phyloP scores from a whole-genome alignment of 106 monocot species.

The Amphibolis antarctica region DNA sequence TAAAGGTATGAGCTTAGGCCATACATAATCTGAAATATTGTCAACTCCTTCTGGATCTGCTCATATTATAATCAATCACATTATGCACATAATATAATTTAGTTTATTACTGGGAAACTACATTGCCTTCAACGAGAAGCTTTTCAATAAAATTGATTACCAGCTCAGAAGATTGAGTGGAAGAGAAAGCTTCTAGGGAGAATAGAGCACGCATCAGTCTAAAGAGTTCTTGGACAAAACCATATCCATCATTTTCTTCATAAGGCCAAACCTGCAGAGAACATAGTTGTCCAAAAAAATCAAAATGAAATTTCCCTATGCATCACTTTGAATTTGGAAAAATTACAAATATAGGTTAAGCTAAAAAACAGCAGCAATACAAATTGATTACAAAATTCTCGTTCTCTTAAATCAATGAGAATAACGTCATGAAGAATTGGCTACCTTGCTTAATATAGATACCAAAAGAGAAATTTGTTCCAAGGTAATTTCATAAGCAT shows the following conservation, averaged over 20 bases:
- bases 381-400: too few species aligned
- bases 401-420: too few species aligned
- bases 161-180: conserved; percentile 37
- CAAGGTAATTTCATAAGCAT: conserved; percentile 39
- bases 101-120: conserved; percentile 1
- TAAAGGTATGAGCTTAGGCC: conserved; percentile 69
- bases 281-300: neutral
- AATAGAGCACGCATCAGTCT: conserved; percentile 52
- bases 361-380: too few species aligned
- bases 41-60: conserved; percentile 46
- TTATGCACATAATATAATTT: neutral
- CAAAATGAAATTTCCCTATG: neutral
- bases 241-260: conserved; percentile 70
- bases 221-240: conserved; percentile 65
- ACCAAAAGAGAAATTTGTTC: conserved; percentile 69
- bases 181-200: conserved; percentile 24
- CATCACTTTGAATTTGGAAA: too few species aligned
- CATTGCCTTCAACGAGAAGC: neutral
- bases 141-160: neutral
- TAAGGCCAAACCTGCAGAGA: conserved; percentile 79
- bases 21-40: conserved; percentile 40
- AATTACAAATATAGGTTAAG: too few species aligned
- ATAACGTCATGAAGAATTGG: neutral
- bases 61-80: neutral
- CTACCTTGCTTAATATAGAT: conserved; percentile 71